Evolutionary conservation across 208 protist genomes (phyloP).

Genomic region (Wallacemonas sp.): DNA sequence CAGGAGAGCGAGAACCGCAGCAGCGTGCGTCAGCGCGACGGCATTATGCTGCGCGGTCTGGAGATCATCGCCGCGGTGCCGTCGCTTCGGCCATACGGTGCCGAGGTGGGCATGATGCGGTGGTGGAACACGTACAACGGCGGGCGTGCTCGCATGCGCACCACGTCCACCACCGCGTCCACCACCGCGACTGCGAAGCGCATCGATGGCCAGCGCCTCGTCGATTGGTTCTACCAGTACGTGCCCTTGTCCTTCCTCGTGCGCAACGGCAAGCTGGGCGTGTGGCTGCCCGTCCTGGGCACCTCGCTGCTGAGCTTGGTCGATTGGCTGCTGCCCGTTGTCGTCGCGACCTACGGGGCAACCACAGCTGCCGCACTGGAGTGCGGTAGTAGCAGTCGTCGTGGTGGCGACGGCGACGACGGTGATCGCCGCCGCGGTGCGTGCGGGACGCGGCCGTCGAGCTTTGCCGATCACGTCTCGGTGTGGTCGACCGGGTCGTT

Average conservation of each 20-base stretch:
- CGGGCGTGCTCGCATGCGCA: not conserved
- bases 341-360: constrained; percentile 39
- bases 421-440: not conserved
- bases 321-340: constrained; percentile 42
- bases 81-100: constrained; percentile 72
- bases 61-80: constrained; percentile 69
- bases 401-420: not conserved
- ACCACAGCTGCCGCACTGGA: constrained; percentile 9
- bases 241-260: constrained; percentile 1
- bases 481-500: constrained; percentile 18
- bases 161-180: not conserved
- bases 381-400: not conserved
- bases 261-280: not conserved
- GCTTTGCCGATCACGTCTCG: not conserved
- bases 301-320: constrained; percentile 24
- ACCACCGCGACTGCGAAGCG: not conserved
- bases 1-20: constrained; percentile 64
- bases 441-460: not conserved
- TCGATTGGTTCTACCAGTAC: not conserved
- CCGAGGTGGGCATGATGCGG: constrained; percentile 56
- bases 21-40: constrained; percentile 38
- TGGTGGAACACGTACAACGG: constrained; percentile 61
- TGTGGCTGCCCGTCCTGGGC: constrained; percentile 32
- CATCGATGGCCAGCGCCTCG: not conserved
- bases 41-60: constrained; percentile 67